Base-by-base conservation (phyloP, 2,329 filamentous ascomycete species). In the Trichoderma sp. region DNA sequence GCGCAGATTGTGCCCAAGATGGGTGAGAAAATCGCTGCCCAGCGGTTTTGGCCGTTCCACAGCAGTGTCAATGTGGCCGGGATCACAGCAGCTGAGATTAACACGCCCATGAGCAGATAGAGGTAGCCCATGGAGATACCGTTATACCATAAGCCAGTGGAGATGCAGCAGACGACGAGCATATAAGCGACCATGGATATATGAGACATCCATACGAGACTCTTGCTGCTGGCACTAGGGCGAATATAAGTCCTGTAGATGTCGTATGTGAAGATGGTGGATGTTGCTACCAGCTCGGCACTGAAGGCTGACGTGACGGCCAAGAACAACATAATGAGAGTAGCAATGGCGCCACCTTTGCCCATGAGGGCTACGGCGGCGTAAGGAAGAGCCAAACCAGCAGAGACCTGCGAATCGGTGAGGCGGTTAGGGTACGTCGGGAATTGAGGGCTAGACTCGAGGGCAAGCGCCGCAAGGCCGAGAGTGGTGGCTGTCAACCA, bases 401-500 rank as follows among this genome's bases (percentile, higher is more conserved):
- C 93, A 1, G 89, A 91, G 0, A 97, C 93, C 73, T 97, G 93
- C 6, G 87, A 87, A 0, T 89, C 84, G 9, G 86, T 83, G 88
- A 97, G 93, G 47, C 93, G 89, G 73, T 91, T 83, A 0, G 89
- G 92, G 76, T 87, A 95, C 0, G 90, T 92, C 0, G 92, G 92
- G 82, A 94, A 94, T 4, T 84, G 84, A 1, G 89, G 91, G 75
- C 89, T 91, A 74, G 85, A 89, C 80, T 97, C 94, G 1, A 97
- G 86, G 0, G 93, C 92, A 8, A 97, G 85, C 3, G 92, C 93
- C 1, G 92, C 88, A 7, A 97, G 87, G 36, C 94, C 94, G 90
- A 97, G 93, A 1, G 94, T 97, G 0, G 93, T 97, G 1, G 94
- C 94, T 3, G 90, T 92, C 11, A 97, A 86, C 92, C 93, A 97